phyloP scores from a whole-genome alignment of 352 stramenopile genomes.

The Blastocystis hominis region DNA sequence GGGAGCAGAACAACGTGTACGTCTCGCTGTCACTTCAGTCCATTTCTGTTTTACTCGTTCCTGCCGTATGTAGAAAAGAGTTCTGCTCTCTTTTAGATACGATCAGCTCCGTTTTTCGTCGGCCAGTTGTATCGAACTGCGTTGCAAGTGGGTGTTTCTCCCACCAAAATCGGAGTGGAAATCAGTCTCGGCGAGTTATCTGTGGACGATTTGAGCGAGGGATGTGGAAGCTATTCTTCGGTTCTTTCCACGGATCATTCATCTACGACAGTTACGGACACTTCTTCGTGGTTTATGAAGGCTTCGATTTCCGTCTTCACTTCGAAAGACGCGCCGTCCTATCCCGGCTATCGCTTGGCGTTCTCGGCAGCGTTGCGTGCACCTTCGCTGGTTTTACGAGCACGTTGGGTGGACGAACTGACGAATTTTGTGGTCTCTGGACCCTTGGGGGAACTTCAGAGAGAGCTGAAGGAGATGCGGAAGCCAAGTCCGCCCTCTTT shows the following conservation, averaged over 20 bases:
- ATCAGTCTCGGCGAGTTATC: neutral
- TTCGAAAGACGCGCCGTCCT: neutral
- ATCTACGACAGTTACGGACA: neutral
- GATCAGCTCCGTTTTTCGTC: neutral
- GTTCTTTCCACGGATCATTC: neutral
- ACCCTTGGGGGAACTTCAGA: neutral
- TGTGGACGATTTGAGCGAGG: neutral
- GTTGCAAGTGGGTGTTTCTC: neutral
- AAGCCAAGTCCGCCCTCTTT: neutral
- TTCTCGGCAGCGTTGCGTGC: neutral
- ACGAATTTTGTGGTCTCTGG: neutral
- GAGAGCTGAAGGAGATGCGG: neutral
- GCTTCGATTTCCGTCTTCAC: neutral
- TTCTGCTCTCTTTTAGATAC: neutral
- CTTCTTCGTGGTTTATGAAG: neutral
- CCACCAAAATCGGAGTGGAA: neutral
- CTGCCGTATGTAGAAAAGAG: neutral
- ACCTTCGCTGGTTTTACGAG: neutral
- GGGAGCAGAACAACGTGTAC: neutral
- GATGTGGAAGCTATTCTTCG: neutral
- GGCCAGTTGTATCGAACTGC: neutral
- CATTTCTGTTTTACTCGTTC: neutral
- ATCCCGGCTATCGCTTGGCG: neutral
- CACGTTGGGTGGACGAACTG: neutral
- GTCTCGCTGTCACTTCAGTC: neutral